Percentiles rank a stretch among this genome's conserved stretches.
These are phyloP conservation scores for Hygrophila difformis DNA, from an alignment of 257 asterid genomes.

Conservation along the genomic window DNA sequence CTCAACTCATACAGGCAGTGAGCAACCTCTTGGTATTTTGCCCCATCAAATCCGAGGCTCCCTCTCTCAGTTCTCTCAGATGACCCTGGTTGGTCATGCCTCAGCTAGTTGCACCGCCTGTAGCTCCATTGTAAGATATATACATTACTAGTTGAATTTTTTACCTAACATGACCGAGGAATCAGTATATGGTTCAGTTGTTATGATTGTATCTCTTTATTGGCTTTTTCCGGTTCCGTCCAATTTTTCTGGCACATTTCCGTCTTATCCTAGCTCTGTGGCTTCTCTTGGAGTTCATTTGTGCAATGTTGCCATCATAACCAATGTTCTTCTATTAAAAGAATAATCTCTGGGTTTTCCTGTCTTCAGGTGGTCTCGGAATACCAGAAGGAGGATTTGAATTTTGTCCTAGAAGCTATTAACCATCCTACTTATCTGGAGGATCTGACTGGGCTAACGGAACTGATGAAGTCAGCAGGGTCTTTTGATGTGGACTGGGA, in stretches of 20 bases:
- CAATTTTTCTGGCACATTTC: too few species aligned
- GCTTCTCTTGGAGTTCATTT: neutral
- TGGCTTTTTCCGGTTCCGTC: neutral
- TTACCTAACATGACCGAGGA: neutral
- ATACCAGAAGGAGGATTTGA: conserved; percentile 59
- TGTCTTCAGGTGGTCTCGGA: conserved; percentile 73
- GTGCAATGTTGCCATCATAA: neutral
- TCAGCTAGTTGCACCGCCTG: conserved; percentile 92
- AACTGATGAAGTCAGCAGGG: conserved; percentile 65
- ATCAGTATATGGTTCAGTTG: neutral
- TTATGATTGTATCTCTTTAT: neutral
- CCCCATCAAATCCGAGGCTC: conserved; percentile 97
- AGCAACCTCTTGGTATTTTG: conserved; percentile 82
- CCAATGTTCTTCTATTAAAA: neutral
- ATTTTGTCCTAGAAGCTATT: conserved; percentile 75
- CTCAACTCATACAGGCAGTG: conserved; percentile 36
- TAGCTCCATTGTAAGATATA: conserved; percentile 52
- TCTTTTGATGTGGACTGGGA: conserved; percentile 65
- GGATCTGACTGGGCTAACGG: conserved; percentile 86
- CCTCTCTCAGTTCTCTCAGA: conserved; percentile 86
- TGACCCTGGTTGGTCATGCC: conserved; percentile 83
- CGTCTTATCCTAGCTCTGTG: neutral
- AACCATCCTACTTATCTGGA: conserved; percentile 89
- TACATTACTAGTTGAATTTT: neutral
- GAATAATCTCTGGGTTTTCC: neutral